Evolutionary conservation across 345 rosid species (phyloP), one percentile per base, ranked within the genome.

Genomic region (Luvunga scandens): DNA sequence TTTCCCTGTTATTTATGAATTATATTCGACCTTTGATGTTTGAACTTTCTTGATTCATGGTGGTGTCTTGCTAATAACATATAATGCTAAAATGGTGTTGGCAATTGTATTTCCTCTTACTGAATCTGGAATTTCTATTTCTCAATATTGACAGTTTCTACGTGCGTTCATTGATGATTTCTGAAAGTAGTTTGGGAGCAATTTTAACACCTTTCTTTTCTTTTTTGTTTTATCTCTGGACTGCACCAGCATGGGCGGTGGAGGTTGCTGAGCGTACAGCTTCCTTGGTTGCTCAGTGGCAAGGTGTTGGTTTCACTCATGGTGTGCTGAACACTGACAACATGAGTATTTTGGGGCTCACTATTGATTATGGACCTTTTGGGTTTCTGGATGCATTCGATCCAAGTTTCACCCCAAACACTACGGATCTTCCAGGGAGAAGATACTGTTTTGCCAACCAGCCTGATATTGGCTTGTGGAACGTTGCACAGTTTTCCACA

Each of bases 341-440:
- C 81, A 96, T 94, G 98, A 96, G 99, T 88, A 84, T 96, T 81
- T 87, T 94, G 78, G 99, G 99, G 66, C 95, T 91, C 65, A 94
- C 98, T 7, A 94, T 96, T 72, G 97, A 96, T 87, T 96, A 96
- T 79, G 99, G 98, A 68, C 99, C 99, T 3, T 96, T 96, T 73
- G 99, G 99, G 57, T 96, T 96, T 86, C 84, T 96, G 84, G 99
- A 96, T 85, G 97, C 98, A 64, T 96, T 96, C 84, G 99, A 94
- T 85, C 99, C 97, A 38, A 92, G 94, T 86, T 96, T 74, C 83
- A 96, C 98, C 61, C 99, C 99, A 10, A 96, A 96, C 81, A 96
- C 98, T 22, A 96, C 99, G 4, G 99, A 96, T 90, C 94, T 96
- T 85, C 98, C 98, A 0, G 98, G 99, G 57, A 89, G 97, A 87